Evolutionary conservation across 1,284 basidiomycete genomes (phyloP).

Genomic region (Cronartium quercuum): DNA sequence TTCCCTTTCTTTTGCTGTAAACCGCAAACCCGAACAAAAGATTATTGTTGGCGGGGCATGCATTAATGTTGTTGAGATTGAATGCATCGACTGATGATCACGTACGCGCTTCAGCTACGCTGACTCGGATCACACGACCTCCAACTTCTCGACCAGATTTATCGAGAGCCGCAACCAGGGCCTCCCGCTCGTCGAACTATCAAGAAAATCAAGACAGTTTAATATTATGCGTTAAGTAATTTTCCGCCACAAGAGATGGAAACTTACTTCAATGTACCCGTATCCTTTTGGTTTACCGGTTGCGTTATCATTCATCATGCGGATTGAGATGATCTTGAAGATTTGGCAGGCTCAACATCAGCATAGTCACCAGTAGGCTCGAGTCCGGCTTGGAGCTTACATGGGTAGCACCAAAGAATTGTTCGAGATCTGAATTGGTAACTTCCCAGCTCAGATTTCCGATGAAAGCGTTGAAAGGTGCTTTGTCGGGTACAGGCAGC

Average conservation of each 20-base stretch:
- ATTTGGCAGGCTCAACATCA: neutral
- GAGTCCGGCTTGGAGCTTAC: neutral
- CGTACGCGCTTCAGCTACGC: slow-evolving; percentile 91
- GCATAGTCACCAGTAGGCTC: neutral
- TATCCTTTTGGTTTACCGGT: slow-evolving; percentile 89
- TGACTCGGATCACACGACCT: slow-evolving; percentile 75
- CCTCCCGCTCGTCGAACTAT: slow-evolving; percentile 20
- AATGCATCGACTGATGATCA: slow-evolving; percentile 42
- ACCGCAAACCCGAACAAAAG: neutral
- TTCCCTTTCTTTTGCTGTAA: slow-evolving; percentile 36
- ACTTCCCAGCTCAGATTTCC: slow-evolving; percentile 94
- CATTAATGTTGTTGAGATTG: neutral
- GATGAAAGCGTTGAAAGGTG: slow-evolving; percentile 92
- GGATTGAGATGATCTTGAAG: slow-evolving; percentile 67
- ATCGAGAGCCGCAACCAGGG: slow-evolving; percentile 40
- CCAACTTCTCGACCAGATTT: slow-evolving; percentile 54
- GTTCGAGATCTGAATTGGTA: slow-evolving; percentile 71
- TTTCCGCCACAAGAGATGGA: too few species aligned
- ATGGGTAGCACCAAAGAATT: slow-evolving; percentile 59
- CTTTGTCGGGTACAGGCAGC: slow-evolving; percentile 83
- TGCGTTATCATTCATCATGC: slow-evolving; percentile 78
- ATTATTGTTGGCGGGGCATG: neutral
- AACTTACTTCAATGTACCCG: slow-evolving; percentile 90
- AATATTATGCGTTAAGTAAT: too few species aligned
- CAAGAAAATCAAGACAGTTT: neutral